Evolutionary conservation across 1,284 basidiomycete species (phyloP).

Genomic region (Puccinia novopanici): DNA sequence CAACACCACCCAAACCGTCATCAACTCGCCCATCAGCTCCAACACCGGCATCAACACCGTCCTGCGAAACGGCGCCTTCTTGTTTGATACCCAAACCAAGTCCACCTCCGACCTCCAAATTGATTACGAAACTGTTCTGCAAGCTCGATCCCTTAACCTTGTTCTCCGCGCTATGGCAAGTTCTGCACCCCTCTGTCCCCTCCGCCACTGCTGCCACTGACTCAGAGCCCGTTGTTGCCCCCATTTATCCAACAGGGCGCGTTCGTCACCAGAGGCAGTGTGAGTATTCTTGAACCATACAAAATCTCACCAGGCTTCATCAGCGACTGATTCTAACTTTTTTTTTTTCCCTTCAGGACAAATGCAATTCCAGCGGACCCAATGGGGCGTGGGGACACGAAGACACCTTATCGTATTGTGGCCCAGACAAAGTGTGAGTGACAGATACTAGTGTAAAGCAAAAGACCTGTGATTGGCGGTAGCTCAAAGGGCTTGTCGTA

Average conservation of each 20-base stretch:
- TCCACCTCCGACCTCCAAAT: constrained; percentile 27
- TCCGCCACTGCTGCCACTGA: neutral
- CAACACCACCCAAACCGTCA: constrained; percentile 41
- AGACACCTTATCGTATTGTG: constrained; percentile 27
- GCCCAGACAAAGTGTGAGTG: constrained; percentile 42
- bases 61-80: constrained; percentile 33
- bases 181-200: neutral
- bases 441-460: too few species aligned
- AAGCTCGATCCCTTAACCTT: constrained; percentile 37
- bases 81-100: constrained; percentile 31
- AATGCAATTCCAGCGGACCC: constrained; percentile 31
- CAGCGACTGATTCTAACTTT: neutral
- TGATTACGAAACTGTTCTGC: constrained; percentile 20
- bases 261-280: constrained; percentile 25
- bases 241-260: constrained; percentile 13
- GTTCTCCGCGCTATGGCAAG: constrained; percentile 40
- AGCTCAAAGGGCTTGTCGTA: too few species aligned
- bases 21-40: constrained; percentile 41
- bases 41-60: constrained; percentile 18
- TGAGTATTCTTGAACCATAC: neutral
- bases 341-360: constrained; percentile 8
- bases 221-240: neutral
- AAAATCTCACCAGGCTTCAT: neutral
- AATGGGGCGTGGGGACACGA: constrained; percentile 35
- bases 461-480: too few species aligned